Conservation (phyloP, 2,329 filamentous ascomycete genomes). For the Stagonosporopsis chrysanthemi region DNA sequence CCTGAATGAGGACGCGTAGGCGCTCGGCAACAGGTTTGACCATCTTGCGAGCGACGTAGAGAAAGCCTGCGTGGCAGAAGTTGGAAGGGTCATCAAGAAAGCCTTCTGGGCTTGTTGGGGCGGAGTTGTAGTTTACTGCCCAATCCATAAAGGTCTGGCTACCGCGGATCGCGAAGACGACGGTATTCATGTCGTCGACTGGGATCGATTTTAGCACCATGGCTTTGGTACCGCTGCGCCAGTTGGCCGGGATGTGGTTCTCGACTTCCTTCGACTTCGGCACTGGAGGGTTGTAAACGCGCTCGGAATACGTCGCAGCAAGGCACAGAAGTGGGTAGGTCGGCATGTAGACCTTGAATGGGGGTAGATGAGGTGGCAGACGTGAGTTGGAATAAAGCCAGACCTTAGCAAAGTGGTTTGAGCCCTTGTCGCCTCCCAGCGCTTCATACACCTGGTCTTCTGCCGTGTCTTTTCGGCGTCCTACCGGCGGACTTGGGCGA, state of each 20-base stretch:
- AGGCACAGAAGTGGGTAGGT: constrained; percentile 81
- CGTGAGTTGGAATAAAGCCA: constrained; percentile 80
- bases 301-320: constrained; percentile 78
- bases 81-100: constrained; percentile 83
- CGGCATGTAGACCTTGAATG: constrained; percentile 74
- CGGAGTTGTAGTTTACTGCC: constrained; percentile 80
- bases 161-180: constrained; percentile 85
- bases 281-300: constrained; percentile 67
- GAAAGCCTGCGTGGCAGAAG: constrained; percentile 80
- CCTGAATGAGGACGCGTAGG: constrained; percentile 72
- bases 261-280: constrained; percentile 69
- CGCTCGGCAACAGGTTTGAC: constrained; percentile 73
- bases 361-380: constrained; percentile 71
- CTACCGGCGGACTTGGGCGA: constrained; percentile 26
- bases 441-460: constrained; percentile 26
- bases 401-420: constrained; percentile 71
- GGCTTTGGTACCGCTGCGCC: constrained; percentile 77
- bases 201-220: constrained; percentile 85
- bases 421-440: constrained; percentile 30
- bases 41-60: constrained; percentile 79
- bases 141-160: constrained; percentile 84
- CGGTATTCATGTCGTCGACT: constrained; percentile 77
- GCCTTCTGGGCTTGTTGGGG: constrained; percentile 68
- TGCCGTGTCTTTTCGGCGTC: constrained; percentile 20
- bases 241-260: constrained; percentile 74